Evolutionary conservation across 2,329 filamentous ascomycete genomes (phyloP).

Genomic region (Chaetomiaceae sp.): DNA sequence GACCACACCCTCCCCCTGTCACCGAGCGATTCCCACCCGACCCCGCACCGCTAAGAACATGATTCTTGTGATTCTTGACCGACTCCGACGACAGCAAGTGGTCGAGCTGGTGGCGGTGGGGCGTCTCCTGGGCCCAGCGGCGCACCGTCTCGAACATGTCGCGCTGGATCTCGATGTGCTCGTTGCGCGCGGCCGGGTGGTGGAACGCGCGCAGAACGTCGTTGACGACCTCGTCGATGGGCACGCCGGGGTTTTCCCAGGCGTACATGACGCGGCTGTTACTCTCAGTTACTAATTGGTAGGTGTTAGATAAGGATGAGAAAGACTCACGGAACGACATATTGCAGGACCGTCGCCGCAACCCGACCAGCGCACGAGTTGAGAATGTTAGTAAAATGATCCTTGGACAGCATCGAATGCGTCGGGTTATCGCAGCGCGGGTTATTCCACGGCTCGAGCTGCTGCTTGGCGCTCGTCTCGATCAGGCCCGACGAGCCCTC

Average conservation of each 20-base stretch:
- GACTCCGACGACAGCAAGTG: slow-evolving; percentile 75
- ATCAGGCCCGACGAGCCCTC: slow-evolving; percentile 72
- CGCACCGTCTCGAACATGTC: slow-evolving; percentile 87
- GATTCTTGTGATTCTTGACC: slow-evolving; percentile 79
- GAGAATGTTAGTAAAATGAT: slow-evolving; percentile 76
- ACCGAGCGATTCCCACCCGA: slow-evolving; percentile 29
- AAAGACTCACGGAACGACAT: slow-evolving; percentile 66
- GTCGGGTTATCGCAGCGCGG: slow-evolving; percentile 71
- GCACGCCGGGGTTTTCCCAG: slow-evolving; percentile 82
- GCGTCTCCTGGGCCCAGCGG: slow-evolving; percentile 69
- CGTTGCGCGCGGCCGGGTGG: slow-evolving; percentile 78
- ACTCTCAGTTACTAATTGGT: no score
- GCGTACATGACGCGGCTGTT: slow-evolving; percentile 79
- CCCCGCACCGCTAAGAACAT: slow-evolving; percentile 45
- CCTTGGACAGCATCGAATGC: slow-evolving; percentile 78
- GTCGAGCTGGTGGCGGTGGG: slow-evolving; percentile 65
- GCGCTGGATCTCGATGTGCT: slow-evolving; percentile 71
- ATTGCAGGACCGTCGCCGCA: slow-evolving; percentile 73
- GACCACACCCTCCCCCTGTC: slow-evolving; percentile 30
- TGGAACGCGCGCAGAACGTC: slow-evolving; percentile 84
- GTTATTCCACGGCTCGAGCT: slow-evolving; percentile 77
- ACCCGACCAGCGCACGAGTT: slow-evolving; percentile 74
- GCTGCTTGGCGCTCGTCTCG: slow-evolving; percentile 64
- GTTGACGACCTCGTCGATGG: slow-evolving; percentile 75
- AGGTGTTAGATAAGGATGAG: neutral